Evolutionary conservation across 768 basidiomycete species (phyloP), one percentile per base, ranked within the genome.

Genomic region (Hypsizygus marmoreus): DNA sequence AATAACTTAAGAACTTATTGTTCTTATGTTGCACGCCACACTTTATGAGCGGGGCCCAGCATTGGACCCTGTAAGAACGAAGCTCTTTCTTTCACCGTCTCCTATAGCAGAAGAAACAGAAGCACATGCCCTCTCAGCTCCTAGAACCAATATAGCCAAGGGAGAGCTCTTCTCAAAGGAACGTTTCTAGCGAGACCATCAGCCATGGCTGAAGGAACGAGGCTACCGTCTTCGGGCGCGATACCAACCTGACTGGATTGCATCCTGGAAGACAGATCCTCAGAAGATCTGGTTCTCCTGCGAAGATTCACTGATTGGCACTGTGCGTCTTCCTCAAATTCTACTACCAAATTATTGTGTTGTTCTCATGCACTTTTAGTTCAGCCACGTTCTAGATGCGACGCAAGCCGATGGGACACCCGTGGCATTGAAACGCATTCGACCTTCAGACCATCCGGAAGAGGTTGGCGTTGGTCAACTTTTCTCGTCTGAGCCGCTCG

Each of bases 381-480:
- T 26, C 31, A 48, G 47, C 16, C 40, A 37, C 34, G 19, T 54
- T n/a, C 35, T 72, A 10, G 72, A 72, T 46, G 71, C 57, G 0
- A 66, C 50, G 0, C 69, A 68, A 2, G 12, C 34, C 2, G 73
- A 75, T 46, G 66, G 64, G 2, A 29, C 39, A 0, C 54, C 28
- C 11, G 67, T 73, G 2, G 39, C 40, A 6, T 40, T 75, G 16
- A 74, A 72, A 48, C 9, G 45, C 10, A 28, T 69, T 1, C 19
- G 40, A n/a, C 6, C n/a, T 0, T 54, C 35, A 0, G 25, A 31
- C 0, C 51, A 63, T 45, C 56, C 62, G 16, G 11, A 60, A 0
- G 72, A 77, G 19, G 43, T 61, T 13, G 49, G 64, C 1, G 68
- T 74, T 30, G 58, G 50, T 1, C 40, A 22, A 45, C 50, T 63